Evolutionary conservation across 2,329 filamentous ascomycete genomes (phyloP).

Genomic region (Aspergillus thermomutatus): DNA sequence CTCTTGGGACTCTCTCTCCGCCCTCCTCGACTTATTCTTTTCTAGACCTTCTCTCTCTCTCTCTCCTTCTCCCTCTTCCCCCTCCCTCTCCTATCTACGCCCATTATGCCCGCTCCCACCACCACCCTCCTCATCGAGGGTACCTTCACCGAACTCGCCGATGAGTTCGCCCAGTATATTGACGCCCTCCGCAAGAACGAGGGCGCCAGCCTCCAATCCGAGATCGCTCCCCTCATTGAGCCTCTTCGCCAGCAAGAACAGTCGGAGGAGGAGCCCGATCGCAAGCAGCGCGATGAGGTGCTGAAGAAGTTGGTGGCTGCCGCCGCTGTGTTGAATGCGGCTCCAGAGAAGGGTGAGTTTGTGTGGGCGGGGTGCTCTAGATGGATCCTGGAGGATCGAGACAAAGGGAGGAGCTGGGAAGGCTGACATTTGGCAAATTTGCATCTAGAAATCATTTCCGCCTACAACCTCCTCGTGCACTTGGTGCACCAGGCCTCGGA

Average conservation of each 20-base stretch:
- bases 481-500: slow-evolving; percentile 83
- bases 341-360: slow-evolving; percentile 77
- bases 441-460: slow-evolving; percentile 76
- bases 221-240: slow-evolving; percentile 67
- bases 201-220: slow-evolving; percentile 54
- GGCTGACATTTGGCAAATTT: slow-evolving; percentile 12
- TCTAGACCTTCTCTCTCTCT: slow-evolving; percentile 2
- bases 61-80: background rate
- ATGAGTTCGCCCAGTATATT: slow-evolving; percentile 93
- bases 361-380: slow-evolving; percentile 1
- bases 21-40: background rate
- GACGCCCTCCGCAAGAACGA: slow-evolving; percentile 72
- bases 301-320: slow-evolving; percentile 85
- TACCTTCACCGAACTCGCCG: slow-evolving; percentile 84
- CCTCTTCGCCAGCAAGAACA: slow-evolving; percentile 53
- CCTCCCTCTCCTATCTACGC: slow-evolving; percentile 2
- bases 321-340: slow-evolving; percentile 71
- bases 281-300: slow-evolving; percentile 71
- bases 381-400: background rate
- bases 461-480: slow-evolving; percentile 95
- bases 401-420: slow-evolving; percentile 9
- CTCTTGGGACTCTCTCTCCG: slow-evolving; percentile 3
- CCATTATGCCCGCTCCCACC: slow-evolving; percentile 56
- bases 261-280: slow-evolving; percentile 51
- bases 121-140: slow-evolving; percentile 78